Base-by-base conservation (phyloP, 768 basidiomycete genomes). In the Chalciporus piperatus region DNA sequence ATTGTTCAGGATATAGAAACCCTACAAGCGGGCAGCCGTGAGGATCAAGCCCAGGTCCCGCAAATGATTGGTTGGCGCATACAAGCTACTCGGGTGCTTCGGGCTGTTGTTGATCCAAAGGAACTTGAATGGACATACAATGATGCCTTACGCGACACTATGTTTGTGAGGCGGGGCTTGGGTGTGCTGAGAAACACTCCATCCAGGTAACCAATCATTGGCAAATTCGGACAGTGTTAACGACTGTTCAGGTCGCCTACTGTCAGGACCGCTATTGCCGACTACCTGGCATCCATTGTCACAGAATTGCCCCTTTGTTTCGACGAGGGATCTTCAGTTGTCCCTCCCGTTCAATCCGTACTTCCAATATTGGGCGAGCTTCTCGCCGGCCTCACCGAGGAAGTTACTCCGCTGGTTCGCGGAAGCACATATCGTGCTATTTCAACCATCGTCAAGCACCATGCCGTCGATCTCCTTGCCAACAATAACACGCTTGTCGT, bases 61-160 rank as follows among this genome's bases (percentile, higher is more conserved):
- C 10, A 14, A 6, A 16, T 28, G 30, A 22, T 45, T 12, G 39
- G 45, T 37, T 69, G 66, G 66, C 62, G 66, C 23, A 33, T 40
- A 33, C 50, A 42, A 65, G 61, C 62, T 56, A 35, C 60, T 73
- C 23, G 65, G 59, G 52, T 55, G 22, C 56, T 73, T 10, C 59
- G 75, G 19, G 64, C 70, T 1, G 69, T 85, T 38, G 69, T 81
- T 17, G 58, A 70, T 48, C 76, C 78, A 17, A 74, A 77, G 50
- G 62, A 72, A 2, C 58, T 80, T 7, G 59, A 70, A 12, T 85
- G 82, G 84, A 81, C 79, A 75, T 78, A 79, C 22, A 77, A 82
- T 42, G 71, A 73, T 39, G 64, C 61, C 9, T 59, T 76, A 17
- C 57, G 72, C 2, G 75, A 80, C 35, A 58, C 64, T 6, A 64